Evolutionary conservation across 1,139 yeast species (phyloP).

Genomic region (Lodderomyces elongisporus): DNA sequence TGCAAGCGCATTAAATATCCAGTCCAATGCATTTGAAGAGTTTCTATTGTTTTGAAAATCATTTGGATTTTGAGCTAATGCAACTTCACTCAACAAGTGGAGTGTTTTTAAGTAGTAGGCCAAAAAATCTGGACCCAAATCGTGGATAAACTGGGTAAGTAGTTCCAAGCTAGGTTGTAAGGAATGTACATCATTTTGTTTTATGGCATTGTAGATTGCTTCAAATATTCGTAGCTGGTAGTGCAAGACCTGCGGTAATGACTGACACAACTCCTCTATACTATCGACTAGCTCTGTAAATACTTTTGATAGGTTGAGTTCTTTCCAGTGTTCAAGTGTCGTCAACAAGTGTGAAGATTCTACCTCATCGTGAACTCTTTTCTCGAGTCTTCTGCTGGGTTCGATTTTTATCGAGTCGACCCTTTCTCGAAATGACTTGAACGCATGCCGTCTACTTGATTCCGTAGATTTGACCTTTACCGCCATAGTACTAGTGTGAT

Average conservation of each 20-base stretch:
- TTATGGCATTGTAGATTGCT: slow-evolving; percentile 45
- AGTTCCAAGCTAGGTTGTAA: slow-evolving; percentile 80
- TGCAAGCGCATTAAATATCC: slow-evolving; percentile 82
- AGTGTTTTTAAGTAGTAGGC: slow-evolving; percentile 58
- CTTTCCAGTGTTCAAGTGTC: slow-evolving; percentile 82
- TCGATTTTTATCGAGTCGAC: slow-evolving; percentile 82
- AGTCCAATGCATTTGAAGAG: slow-evolving; percentile 69
- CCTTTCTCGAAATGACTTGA: slow-evolving; percentile 74
- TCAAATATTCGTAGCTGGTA: slow-evolving; percentile 63
- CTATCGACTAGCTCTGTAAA: slow-evolving; percentile 62
- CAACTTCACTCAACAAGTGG: slow-evolving; percentile 45
- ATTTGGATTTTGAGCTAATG: slow-evolving; percentile 43
- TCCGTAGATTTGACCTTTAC: slow-evolving; percentile 40
- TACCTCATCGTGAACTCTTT: slow-evolving; percentile 60
- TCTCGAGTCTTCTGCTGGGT: slow-evolving; percentile 61
- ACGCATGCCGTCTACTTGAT: slow-evolving; percentile 58
- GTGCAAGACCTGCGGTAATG: slow-evolving; percentile 76
- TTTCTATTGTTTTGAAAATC: slow-evolving; percentile 38
- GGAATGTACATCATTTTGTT: slow-evolving; percentile 60
- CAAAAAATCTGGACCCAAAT: slow-evolving; percentile 87
- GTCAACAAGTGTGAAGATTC: slow-evolving; percentile 77
- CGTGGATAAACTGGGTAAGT: slow-evolving; percentile 82
- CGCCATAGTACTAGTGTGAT: background rate
- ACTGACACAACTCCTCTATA: slow-evolving; percentile 53
- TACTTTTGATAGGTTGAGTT: slow-evolving; percentile 70